Percentiles rank a stretch among this genome's conserved stretches.
These are phyloP conservation scores for Fonsecaea nubica DNA, from an alignment of 2,329 filamentous ascomycete genomes.

Conservation along the genomic window DNA sequence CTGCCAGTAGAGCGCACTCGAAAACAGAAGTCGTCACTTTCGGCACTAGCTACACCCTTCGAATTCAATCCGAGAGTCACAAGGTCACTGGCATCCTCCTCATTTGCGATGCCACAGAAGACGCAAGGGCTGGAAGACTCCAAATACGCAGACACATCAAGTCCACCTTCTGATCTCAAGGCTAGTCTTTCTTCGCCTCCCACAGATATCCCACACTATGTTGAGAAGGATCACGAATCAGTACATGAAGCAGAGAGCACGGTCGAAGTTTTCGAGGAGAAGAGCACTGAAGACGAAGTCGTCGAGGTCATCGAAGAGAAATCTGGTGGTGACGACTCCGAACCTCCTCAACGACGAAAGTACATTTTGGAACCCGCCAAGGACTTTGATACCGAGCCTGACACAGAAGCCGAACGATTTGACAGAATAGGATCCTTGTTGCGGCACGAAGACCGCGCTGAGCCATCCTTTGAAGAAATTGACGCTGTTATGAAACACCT, in stretches of 20 bases:
- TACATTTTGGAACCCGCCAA: neutral
- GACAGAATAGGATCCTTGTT: slow-evolving; percentile 12
- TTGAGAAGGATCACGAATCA: slow-evolving; percentile 17
- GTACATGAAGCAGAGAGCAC: slow-evolving; percentile 26
- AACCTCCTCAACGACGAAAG: neutral
- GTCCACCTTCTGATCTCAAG: slow-evolving; percentile 39
- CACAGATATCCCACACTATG: slow-evolving; percentile 26
- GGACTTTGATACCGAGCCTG: slow-evolving; percentile 5
- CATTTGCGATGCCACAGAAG: slow-evolving; percentile 19
- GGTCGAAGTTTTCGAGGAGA: slow-evolving; percentile 30
- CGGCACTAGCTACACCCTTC: slow-evolving; percentile 75
- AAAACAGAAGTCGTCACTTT: slow-evolving; percentile 66
- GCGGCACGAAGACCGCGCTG: slow-evolving; percentile 25
- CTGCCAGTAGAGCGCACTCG: slow-evolving; percentile 32
- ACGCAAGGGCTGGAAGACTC: slow-evolving; percentile 33
- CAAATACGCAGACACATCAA: slow-evolving; percentile 27
- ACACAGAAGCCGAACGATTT: slow-evolving; percentile 21
- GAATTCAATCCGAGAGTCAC: slow-evolving; percentile 52
- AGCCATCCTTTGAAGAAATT: slow-evolving; percentile 67
- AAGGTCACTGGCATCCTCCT: slow-evolving; percentile 42
- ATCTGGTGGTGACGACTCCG: slow-evolving; percentile 18
- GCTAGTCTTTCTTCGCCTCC: slow-evolving; percentile 36
- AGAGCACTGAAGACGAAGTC: slow-evolving; percentile 22
- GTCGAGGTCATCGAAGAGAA: slow-evolving; percentile 22
- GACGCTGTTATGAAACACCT: slow-evolving; percentile 91